phyloP scores from a whole-genome alignment of 2,329 filamentous ascomycete genomes.

The Metarhizium robertsii region DNA sequence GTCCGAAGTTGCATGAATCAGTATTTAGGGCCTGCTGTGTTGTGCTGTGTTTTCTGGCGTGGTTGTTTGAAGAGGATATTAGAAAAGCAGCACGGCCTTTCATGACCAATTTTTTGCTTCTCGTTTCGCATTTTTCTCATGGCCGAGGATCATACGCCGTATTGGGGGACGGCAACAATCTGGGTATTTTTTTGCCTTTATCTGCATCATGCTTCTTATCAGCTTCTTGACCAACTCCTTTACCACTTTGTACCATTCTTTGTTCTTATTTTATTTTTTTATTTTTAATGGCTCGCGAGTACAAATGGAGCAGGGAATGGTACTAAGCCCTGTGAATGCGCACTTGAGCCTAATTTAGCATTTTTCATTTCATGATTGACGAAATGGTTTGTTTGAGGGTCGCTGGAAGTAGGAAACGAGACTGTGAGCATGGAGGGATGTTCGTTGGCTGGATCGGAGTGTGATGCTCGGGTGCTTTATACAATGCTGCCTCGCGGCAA shows the following conservation, averaged over 20 bases:
- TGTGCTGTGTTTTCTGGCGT: not conserved
- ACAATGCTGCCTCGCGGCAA: constrained; percentile 41
- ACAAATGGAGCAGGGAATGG: not conserved
- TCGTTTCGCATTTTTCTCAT: too few species aligned
- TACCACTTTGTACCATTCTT: not conserved
- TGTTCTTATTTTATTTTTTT: not conserved
- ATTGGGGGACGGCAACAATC: not conserved
- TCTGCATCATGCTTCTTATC: not conserved
- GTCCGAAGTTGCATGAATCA: not conserved
- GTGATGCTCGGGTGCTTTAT: constrained; percentile 15
- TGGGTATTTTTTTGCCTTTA: not conserved
- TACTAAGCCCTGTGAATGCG: not conserved
- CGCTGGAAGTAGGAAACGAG: not conserved
- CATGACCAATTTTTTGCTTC: not conserved
- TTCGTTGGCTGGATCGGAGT: not conserved
- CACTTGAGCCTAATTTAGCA: constrained; percentile 1
- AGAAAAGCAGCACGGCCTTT: constrained; percentile 1
- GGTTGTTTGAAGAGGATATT: not conserved
- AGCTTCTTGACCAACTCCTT: constrained; percentile 1
- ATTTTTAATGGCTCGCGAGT: not conserved
- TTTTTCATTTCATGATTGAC: constrained; percentile 10
- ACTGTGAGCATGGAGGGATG: constrained; percentile 4
- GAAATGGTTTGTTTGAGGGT: constrained; percentile 4
- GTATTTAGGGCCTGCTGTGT: not conserved
- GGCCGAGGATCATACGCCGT: not conserved